A percentile compares a stretch with the other conserved stretches of the same genome.
These are phyloP conservation scores for Herpetomonas tarakana DNA, from an alignment of 208 protist genomes.

Conservation along the genomic window DNA sequence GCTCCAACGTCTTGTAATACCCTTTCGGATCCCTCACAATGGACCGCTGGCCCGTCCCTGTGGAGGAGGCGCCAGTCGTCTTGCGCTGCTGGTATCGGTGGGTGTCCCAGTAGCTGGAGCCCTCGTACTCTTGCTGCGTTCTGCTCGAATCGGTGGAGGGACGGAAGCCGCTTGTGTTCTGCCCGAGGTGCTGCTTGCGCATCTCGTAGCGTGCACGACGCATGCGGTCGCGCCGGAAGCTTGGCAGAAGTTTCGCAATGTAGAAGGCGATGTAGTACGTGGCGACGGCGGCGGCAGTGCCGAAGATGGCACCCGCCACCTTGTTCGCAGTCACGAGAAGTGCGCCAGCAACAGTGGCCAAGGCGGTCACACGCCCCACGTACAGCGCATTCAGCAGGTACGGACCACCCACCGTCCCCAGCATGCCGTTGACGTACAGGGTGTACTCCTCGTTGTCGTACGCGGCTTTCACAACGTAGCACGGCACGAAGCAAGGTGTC, in stretches of 20 bases:
- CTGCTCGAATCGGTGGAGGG: constrained; percentile 49
- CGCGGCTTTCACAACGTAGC: constrained; percentile 73
- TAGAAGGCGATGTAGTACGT: constrained; percentile 80
- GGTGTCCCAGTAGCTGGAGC: constrained; percentile 81
- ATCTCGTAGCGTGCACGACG: constrained; percentile 39
- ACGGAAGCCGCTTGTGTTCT: constrained; percentile 46
- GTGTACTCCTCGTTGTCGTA: constrained; percentile 80
- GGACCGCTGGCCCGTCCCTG: neutral
- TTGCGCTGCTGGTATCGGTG: constrained; percentile 52
- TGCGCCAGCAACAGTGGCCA: constrained; percentile 17
- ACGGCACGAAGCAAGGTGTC: constrained; percentile 76
- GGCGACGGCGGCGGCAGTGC: constrained; percentile 26
- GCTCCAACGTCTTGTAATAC: constrained; percentile 68
- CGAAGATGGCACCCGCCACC: constrained; percentile 50
- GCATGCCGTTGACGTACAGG: constrained; percentile 70
- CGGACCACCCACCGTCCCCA: constrained; percentile 64
- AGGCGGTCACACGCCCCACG: constrained; percentile 37
- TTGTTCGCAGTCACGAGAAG: constrained; percentile 71
- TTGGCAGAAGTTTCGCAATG: constrained; percentile 48
- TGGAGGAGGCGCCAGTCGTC: neutral
- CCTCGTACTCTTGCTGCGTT: constrained; percentile 64
- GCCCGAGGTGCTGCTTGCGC: constrained; percentile 23
- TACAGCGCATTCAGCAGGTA: constrained; percentile 79
- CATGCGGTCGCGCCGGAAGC: constrained; percentile 45
- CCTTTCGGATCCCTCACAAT: constrained; percentile 44